These are phyloP conservation scores for Penicillium sp. DNA, from an alignment of 2,329 filamentous ascomycete species.

Conservation along the genomic window DNA sequence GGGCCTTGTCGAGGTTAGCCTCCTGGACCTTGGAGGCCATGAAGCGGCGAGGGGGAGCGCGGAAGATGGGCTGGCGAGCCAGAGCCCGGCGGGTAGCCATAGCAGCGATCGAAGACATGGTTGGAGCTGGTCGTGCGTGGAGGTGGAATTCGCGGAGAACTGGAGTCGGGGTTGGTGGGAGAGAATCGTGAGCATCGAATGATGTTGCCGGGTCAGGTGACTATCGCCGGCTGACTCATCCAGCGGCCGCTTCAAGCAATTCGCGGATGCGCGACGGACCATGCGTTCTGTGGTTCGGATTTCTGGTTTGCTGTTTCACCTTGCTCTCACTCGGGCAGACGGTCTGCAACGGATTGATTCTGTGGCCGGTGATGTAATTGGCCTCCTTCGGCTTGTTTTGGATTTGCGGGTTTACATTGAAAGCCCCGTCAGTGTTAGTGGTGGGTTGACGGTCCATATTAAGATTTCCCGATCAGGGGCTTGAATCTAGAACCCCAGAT, in stretches of 20 bases:
- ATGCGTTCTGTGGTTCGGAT: conserved; percentile 5
- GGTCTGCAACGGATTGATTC: conserved; percentile 2
- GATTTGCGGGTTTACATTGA: not conserved
- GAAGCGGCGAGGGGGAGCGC: conserved; percentile 45
- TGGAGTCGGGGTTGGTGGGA: conserved; percentile 29
- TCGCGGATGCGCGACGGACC: conserved; percentile 8
- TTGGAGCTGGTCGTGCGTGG: conserved; percentile 25
- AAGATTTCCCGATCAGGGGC: conserved; percentile 21
- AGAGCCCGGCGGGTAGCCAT: conserved; percentile 46
- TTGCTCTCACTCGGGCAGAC: not conserved
- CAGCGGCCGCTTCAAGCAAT: conserved; percentile 8
- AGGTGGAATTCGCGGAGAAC: conserved; percentile 22
- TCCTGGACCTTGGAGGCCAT: conserved; percentile 50
- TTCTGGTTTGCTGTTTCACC: conserved; percentile 1
- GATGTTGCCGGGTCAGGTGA: conserved; percentile 33
- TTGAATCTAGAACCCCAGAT: conserved; percentile 12
- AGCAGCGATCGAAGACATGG: conserved; percentile 47
- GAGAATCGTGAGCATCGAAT: conserved; percentile 37
- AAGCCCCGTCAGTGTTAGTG: conserved; percentile 10
- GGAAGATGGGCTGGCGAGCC: conserved; percentile 43
- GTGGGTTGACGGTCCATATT: conserved; percentile 12
- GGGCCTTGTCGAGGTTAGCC: conserved; percentile 61
- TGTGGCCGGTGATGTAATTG: conserved; percentile 22
- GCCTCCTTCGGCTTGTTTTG: conserved; percentile 10
- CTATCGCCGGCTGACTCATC: conserved; percentile 19